Conservation (phyloP, 768 basidiomycete genomes). For the Russula dissimulans region DNA sequence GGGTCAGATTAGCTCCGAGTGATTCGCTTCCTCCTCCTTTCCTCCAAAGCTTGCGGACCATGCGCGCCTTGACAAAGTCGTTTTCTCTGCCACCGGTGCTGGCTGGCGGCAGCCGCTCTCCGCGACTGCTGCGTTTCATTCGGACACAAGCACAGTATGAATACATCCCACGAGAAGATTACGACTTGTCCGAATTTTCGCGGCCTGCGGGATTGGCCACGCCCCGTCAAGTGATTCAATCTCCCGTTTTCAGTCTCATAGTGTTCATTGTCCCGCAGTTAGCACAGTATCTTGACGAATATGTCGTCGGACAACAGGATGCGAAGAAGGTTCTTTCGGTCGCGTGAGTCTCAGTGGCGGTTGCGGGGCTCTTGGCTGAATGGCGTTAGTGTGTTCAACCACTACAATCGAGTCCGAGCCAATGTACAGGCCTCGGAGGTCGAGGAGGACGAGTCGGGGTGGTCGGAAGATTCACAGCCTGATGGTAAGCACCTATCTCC, state of each 20-base stretch:
- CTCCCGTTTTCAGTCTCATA: not conserved
- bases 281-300: slow-evolving; percentile 78
- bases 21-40: not conserved
- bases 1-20: not conserved
- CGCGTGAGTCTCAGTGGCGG: slow-evolving; percentile 53
- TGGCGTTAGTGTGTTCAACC: slow-evolving; percentile 73
- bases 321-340: slow-evolving; percentile 94
- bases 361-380: not conserved
- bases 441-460: slow-evolving; percentile 24
- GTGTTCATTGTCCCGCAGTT: slow-evolving; percentile 38
- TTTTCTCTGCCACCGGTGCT: not conserved
- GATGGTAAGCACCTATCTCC: slow-evolving; percentile 25
- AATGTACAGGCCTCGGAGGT: slow-evolving; percentile 47
- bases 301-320: slow-evolving; percentile 82
- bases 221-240: slow-evolving; percentile 36
- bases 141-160: slow-evolving; percentile 20
- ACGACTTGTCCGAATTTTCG: slow-evolving; percentile 3
- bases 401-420: slow-evolving; percentile 81
- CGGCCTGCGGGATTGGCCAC: slow-evolving; percentile 30
- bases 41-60: not conserved
- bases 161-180: slow-evolving; percentile 12
- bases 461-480: slow-evolving; percentile 23
- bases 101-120: not conserved
- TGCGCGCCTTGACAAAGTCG: not conserved
- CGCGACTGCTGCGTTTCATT: not conserved